A percentile compares a stretch with the other conserved stretches of the same genome.
Evolutionary conservation across 495 filamentous ascomycete genomes (phyloP).

Genomic region (Aspergillus leporis): DNA sequence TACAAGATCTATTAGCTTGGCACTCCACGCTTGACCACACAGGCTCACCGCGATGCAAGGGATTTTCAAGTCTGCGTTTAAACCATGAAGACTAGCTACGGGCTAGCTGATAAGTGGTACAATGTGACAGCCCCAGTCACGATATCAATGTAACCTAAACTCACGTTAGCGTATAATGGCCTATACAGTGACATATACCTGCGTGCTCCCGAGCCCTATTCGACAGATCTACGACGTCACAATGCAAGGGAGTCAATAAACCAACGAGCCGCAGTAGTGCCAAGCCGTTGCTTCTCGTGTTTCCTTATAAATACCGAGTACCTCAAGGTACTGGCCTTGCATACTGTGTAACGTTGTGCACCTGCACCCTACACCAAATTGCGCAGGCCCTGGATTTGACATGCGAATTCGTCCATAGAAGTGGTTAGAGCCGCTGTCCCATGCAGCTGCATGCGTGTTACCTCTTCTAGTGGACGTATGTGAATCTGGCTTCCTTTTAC

Average conservation of each 20-base stretch:
- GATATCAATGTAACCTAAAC: neutral
- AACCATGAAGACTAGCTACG: neutral
- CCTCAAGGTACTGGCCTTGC: neutral
- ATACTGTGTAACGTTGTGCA: neutral
- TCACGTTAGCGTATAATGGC: neutral
- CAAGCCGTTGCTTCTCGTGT: neutral
- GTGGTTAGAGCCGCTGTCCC: neutral
- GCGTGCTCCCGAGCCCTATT: neutral
- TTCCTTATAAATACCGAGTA: neutral
- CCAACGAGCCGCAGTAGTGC: neutral
- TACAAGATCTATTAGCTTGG: neutral
- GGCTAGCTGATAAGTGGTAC: neutral
- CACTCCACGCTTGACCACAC: neutral
- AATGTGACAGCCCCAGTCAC: neutral
- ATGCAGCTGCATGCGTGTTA: neutral
- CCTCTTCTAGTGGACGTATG: neutral
- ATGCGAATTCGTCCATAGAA: neutral
- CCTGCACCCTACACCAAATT: neutral
- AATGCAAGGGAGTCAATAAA: neutral
- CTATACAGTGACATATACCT: neutral
- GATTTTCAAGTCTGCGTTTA: neutral
- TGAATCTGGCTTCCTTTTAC: neutral
- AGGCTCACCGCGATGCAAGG: neutral
- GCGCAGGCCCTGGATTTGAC: neutral
- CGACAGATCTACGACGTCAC: neutral